Evolutionary conservation across 495 filamentous ascomycete species (phyloP).

Genomic region (Neurospora tetrasperma): DNA sequence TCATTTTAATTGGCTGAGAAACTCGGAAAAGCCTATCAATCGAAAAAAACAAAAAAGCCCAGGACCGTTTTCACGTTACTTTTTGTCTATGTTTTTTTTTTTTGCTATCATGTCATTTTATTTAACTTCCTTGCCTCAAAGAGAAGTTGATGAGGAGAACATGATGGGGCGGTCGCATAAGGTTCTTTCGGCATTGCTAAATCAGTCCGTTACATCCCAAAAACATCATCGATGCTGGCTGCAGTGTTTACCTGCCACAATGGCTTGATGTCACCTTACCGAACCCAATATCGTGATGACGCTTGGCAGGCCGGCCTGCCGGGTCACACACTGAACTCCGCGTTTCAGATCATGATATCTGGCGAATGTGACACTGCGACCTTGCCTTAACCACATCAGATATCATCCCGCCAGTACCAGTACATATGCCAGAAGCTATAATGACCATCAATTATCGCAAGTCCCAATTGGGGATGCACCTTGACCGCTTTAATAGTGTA

Average conservation of each 20-base stretch:
- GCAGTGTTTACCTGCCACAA: background rate
- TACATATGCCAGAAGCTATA: background rate
- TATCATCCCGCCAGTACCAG: background rate
- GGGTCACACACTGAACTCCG: background rate
- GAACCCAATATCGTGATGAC: background rate
- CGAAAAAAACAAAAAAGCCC: background rate
- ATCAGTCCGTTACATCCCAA: background rate
- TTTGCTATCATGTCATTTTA: no score
- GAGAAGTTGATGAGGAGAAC: background rate
- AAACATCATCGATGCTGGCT: background rate
- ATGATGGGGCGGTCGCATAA: background rate
- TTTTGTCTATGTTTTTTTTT: no score
- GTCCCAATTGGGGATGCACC: background rate
- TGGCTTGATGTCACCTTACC: background rate
- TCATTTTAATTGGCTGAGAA: no score
- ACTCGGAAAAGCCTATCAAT: background rate
- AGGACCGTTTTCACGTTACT: background rate
- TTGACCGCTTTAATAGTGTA: background rate
- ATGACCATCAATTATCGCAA: background rate
- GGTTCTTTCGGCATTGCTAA: background rate
- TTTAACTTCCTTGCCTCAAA: no score
- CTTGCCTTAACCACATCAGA: background rate
- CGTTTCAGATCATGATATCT: background rate
- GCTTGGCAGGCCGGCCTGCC: background rate
- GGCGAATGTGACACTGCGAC: background rate